Percentiles rank a stretch among this genome's conserved stretches.
Evolutionary conservation across 306 rosid genomes (phyloP).

Genomic region (Ormosia semicastrata): DNA sequence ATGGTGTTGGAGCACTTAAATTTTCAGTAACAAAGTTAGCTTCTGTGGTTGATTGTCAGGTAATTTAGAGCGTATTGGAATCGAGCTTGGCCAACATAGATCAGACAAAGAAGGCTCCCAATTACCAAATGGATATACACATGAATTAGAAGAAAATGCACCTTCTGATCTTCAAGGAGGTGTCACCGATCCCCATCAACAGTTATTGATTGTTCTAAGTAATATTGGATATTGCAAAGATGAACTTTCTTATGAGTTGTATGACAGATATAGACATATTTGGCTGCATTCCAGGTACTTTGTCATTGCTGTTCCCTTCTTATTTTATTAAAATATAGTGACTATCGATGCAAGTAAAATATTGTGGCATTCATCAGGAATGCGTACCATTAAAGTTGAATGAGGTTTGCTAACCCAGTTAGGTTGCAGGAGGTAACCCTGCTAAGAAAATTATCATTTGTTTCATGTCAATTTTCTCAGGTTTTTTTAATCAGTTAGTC

Average conservation of each 20-base stretch:
- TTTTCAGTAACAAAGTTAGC: constrained; percentile 27
- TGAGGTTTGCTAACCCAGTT: constrained; percentile 12
- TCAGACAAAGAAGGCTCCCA: constrained; percentile 54
- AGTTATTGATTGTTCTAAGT: constrained; percentile 80
- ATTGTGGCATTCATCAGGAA: background rate
- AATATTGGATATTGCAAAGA: constrained; percentile 97
- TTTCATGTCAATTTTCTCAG: background rate
- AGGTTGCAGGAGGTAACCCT: constrained; percentile 3
- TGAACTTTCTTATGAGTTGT: constrained; percentile 82
- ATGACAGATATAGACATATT: constrained; percentile 75
- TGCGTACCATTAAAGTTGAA: background rate
- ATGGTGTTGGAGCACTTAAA: constrained; percentile 1
- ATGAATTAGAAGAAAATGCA: constrained; percentile 50
- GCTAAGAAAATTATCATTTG: background rate
- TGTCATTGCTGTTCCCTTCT: constrained; percentile 3
- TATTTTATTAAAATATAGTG: background rate
- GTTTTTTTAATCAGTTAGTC: background rate
- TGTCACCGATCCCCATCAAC: constrained; percentile 70
- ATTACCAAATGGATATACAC: constrained; percentile 73
- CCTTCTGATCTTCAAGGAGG: constrained; percentile 59
- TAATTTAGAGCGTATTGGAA: constrained; percentile 77
- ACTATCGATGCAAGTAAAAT: background rate
- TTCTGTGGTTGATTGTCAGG: constrained; percentile 48
- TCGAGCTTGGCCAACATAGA: constrained; percentile 62
- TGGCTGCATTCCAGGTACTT: constrained; percentile 85